Base-by-base conservation (phyloP, 2,329 filamentous ascomycete genomes). In the Trichoderma afroharzianum region DNA sequence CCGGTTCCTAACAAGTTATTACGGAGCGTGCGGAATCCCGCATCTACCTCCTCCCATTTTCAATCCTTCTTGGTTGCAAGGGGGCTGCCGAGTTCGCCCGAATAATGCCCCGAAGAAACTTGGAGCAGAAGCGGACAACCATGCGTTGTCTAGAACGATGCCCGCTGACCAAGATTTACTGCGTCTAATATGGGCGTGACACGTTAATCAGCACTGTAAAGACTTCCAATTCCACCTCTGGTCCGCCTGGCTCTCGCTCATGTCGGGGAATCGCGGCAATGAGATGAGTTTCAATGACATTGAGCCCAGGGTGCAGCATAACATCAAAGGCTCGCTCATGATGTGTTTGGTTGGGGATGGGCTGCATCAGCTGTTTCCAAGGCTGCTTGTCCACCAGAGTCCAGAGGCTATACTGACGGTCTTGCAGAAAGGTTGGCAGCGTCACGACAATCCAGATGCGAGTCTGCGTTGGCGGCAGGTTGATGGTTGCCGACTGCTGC, bases 261-360 rank as follows among this genome's bases (percentile, higher is more conserved):
- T 85, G 88, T 76, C 85, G 88, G 1, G 87, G 88, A 57, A 93
- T 86, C 7, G 91, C 90, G 1, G 92, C 93, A 74, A 94, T 88
- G 71, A 95, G 85, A 76, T 95, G 92, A 8, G 97, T 86, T 76
- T 94, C 92, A 64, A 97, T 87, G 59, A 91, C 87, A 75, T 96
- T 97, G 64, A 94, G 86, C 7, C 93, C 94, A 2, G 88, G 87
- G 30, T 88, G 86, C 32, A 97, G 83, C 66, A 88, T 88, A 8
- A 90, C 87, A 76, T 97, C 94, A 76, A 94, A 97, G 0, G 92
- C 83, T n/a, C 91, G 90, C 73, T 89, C 89, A 72, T 85, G 84
- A 61, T 81, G 85, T 75, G 86, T 84, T 66, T 89, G 88, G 26
- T 88, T 86, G 3, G 87, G 85, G 28, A 87, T 84, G 73, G 88